Conservation (phyloP, 179 eudicot genomes). For the Beta corolliflora region DNA sequence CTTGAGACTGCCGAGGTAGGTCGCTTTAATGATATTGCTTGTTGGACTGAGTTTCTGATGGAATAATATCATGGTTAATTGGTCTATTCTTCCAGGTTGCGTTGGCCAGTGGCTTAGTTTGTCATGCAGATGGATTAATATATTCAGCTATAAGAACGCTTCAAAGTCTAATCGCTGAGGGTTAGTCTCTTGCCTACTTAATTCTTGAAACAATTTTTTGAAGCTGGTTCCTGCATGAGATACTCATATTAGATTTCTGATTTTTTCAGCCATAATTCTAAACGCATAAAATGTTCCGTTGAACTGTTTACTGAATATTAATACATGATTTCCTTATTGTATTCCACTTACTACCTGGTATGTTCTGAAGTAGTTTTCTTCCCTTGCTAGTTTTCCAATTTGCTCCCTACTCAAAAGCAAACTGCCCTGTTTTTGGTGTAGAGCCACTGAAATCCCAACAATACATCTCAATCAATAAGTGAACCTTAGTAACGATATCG, state of each 20-base stretch:
- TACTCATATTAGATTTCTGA: background rate
- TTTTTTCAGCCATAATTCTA: too few relatives aligned
- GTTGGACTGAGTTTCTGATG: constrained; percentile 6
- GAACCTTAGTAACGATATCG: background rate
- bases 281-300: background rate
- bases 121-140: constrained; percentile 69
- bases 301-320: background rate
- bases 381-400: background rate
- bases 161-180: constrained; percentile 36
- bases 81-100: constrained; percentile 51
- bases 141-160: constrained; percentile 59
- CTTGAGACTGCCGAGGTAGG: constrained; percentile 81
- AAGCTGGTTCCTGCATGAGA: background rate
- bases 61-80: background rate
- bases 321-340: background rate
- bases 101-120: constrained; percentile 51
- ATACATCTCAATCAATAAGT: background rate
- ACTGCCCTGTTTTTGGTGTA: background rate
- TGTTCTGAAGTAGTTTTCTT: background rate
- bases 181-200: constrained; percentile 37
- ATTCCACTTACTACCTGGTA: background rate
- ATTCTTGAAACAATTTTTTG: background rate
- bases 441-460: too few relatives aligned
- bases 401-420: background rate
- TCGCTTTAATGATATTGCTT: constrained; percentile 5